Evolutionary conservation across 768 basidiomycete genomes (phyloP).

Genomic region (Phaffia australis): DNA sequence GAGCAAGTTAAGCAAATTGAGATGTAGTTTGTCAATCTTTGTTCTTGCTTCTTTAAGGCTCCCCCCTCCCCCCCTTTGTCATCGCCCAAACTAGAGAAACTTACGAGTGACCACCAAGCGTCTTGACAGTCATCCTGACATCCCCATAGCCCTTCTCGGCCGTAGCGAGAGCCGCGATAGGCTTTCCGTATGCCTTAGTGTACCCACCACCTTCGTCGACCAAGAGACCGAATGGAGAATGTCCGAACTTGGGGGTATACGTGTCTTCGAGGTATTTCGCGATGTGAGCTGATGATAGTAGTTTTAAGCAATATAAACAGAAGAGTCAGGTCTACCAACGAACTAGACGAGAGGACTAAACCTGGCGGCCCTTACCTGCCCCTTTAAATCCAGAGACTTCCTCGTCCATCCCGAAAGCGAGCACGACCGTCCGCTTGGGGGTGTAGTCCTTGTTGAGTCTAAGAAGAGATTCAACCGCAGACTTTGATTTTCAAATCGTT

Average conservation of each 20-base stretch:
- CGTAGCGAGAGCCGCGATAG: neutral
- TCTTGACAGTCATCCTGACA: slow-evolving; percentile 9
- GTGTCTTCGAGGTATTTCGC: too few relatives aligned
- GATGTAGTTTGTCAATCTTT: too few relatives aligned
- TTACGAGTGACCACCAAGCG: slow-evolving; percentile 10
- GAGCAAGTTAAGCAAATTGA: neutral
- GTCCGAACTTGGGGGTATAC: too few relatives aligned
- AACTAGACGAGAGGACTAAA: too few relatives aligned
- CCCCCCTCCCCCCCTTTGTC: too few relatives aligned
- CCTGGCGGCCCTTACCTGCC: neutral
- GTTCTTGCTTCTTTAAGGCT: too few relatives aligned
- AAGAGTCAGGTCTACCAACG: too few relatives aligned
- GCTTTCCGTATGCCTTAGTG: neutral
- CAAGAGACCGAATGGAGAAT: neutral
- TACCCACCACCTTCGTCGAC: neutral
- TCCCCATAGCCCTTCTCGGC: slow-evolving; percentile 8
- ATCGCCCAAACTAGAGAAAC: too few relatives aligned
- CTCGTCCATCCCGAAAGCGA: slow-evolving; percentile 35
- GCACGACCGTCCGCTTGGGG: slow-evolving; percentile 31
- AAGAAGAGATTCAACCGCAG: slow-evolving; percentile 34
- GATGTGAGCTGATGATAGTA: too few relatives aligned
- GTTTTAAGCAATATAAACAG: too few relatives aligned
- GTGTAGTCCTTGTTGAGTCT: slow-evolving; percentile 28
- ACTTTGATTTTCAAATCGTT: neutral
- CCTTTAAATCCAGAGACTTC: slow-evolving; percentile 32